Percentiles rank a stretch among this genome's conserved stretches.
Evolutionary conservation across 306 rosid species (phyloP).

Genomic region (Sechiopsis laciniata): DNA sequence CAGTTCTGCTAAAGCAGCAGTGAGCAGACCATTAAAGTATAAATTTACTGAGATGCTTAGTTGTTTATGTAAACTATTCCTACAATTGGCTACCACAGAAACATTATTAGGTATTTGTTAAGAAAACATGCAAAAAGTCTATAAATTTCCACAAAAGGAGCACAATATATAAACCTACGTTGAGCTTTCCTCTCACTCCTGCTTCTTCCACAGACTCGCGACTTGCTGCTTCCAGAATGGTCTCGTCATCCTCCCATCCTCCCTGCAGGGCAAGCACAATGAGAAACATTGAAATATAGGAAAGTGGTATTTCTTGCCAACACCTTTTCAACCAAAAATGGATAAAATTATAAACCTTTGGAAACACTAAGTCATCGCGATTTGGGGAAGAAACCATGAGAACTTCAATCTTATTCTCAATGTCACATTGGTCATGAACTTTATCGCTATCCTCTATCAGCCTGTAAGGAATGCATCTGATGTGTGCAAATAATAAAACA

Average conservation of each 20-base stretch:
- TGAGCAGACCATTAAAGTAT: not conserved
- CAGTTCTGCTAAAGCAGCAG: too few relatives aligned
- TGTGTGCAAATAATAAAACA: constrained; percentile 7
- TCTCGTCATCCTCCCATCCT: constrained; percentile 96
- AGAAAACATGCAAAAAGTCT: not conserved
- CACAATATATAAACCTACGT: constrained; percentile 38
- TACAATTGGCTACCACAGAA: not conserved
- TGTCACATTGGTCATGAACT: constrained; percentile 25
- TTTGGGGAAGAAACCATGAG: constrained; percentile 87
- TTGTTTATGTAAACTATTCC: not conserved
- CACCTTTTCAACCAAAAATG: not conserved
- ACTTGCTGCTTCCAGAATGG: constrained; percentile 66
- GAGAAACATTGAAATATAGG: constrained; percentile 16
- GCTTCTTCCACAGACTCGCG: constrained; percentile 90
- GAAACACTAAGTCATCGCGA: constrained; percentile 73
- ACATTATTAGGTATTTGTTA: not conserved
- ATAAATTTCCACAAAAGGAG: not conserved
- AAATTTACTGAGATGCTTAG: not conserved
- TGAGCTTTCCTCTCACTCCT: constrained; percentile 69
- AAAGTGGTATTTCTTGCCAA: constrained; percentile 6
- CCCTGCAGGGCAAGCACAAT: constrained; percentile 45
- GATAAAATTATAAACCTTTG: constrained; percentile 45
- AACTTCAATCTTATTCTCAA: constrained; percentile 52
- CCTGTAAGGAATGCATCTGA: constrained; percentile 84
- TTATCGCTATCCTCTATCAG: constrained; percentile 32